Conservation (phyloP, 495 filamentous ascomycete genomes). For the Penicillium arizonense region DNA sequence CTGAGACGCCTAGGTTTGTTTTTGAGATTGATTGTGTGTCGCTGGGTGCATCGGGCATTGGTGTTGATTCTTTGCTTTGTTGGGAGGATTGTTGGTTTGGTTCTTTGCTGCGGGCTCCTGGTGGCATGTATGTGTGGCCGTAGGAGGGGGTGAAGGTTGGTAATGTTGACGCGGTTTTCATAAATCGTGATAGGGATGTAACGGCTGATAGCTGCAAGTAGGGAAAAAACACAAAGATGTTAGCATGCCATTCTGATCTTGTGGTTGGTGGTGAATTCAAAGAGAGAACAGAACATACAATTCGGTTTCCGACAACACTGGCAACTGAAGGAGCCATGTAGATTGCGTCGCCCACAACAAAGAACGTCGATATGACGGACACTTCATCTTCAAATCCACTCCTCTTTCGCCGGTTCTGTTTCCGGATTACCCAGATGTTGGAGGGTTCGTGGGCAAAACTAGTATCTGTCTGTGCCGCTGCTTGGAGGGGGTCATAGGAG, state of each 20-base stretch:
- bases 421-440: slow-evolving; percentile 89
- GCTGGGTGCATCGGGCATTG: slow-evolving; percentile 49
- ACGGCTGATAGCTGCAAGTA: slow-evolving; percentile 53
- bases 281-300: slow-evolving; percentile 51
- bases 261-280: slow-evolving; percentile 18
- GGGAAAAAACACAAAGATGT: slow-evolving; percentile 34
- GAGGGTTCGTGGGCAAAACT: slow-evolving; percentile 51
- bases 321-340: slow-evolving; percentile 85
- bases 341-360: slow-evolving; percentile 78
- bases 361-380: slow-evolving; percentile 73
- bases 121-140: slow-evolving; percentile 71
- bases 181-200: slow-evolving; percentile 64
- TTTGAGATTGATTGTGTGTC: slow-evolving; percentile 33
- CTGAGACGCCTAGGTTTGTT: slow-evolving; percentile 34
- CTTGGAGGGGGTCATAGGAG: slow-evolving; percentile 64
- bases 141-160: slow-evolving; percentile 70
- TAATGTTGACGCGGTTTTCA: slow-evolving; percentile 59
- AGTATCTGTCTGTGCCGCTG: slow-evolving; percentile 61
- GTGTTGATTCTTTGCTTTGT: slow-evolving; percentile 59
- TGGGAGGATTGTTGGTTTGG: slow-evolving; percentile 30
- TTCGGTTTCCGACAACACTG: slow-evolving; percentile 71
- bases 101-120: slow-evolving; percentile 39
- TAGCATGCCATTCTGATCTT: too few species aligned
- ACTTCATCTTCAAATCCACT: slow-evolving; percentile 64
- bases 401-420: slow-evolving; percentile 70